These are phyloP conservation scores for Musa schizocarpa DNA, from an alignment of 176 grass and related monocot species.

Conservation along the genomic window DNA sequence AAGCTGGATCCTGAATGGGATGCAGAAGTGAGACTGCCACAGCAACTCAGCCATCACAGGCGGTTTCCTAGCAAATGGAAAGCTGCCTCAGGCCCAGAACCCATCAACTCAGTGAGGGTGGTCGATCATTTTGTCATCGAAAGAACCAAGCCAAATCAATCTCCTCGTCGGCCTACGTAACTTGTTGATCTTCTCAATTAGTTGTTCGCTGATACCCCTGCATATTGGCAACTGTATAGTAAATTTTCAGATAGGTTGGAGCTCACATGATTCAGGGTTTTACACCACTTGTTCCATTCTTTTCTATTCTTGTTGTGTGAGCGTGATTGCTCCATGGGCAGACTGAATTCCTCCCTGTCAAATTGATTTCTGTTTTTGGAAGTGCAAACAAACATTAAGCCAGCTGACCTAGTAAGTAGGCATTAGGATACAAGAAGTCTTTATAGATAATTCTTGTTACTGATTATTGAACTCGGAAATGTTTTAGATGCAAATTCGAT, in stretches of 20 bases:
- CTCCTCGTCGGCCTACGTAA: not conserved
- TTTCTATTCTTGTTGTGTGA: no score
- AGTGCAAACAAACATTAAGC: no score
- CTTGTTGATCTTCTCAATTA: not conserved
- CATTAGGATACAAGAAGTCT: no score
- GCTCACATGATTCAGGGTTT: no score
- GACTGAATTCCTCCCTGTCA: no score
- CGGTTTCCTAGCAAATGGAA: slow-evolving; percentile 87
- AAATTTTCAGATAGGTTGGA: not conserved
- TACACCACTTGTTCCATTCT: no score
- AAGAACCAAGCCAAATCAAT: slow-evolving; percentile 17
- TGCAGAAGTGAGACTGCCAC: slow-evolving; percentile 51
- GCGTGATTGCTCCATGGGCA: no score
- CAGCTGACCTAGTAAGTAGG: no score
- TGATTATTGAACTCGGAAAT: no score
- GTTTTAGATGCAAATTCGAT: no score
- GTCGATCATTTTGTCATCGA: slow-evolving; percentile 72
- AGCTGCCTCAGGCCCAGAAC: slow-evolving; percentile 45
- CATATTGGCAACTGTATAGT: not conserved
- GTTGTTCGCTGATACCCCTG: not conserved
- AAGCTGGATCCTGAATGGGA: slow-evolving; percentile 95
- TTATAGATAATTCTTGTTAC: no score
- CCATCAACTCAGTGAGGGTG: slow-evolving; percentile 45
- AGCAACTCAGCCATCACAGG: slow-evolving; percentile 68
- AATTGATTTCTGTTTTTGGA: no score